Percentiles rank a stretch among this genome's conserved stretches.
phyloP scores from a whole-genome alignment of 2,329 filamentous ascomycete species.

The Monosporascus sp. region DNA sequence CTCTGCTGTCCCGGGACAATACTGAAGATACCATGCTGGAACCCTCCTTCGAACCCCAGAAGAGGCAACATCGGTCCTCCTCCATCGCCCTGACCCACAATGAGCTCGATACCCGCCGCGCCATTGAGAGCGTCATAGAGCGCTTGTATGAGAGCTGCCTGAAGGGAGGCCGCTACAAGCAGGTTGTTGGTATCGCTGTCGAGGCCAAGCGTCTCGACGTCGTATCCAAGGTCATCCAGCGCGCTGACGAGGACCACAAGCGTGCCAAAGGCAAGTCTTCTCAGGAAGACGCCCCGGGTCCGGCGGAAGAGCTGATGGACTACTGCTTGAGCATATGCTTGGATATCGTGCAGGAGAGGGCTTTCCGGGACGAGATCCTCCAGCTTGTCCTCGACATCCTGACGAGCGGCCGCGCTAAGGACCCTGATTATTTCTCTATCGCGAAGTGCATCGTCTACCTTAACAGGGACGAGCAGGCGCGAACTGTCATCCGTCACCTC shows the following conservation, averaged over 20 bases:
- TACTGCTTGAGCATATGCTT: conserved; percentile 95
- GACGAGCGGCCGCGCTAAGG: conserved; percentile 71
- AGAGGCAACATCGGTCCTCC: conserved; percentile 48
- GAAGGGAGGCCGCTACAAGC: conserved; percentile 78
- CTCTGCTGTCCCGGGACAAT: conserved; percentile 80
- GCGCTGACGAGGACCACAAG: conserved; percentile 82
- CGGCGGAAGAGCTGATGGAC: conserved; percentile 91
- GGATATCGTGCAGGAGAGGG: conserved; percentile 92
- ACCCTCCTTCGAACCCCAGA: conserved; percentile 47
- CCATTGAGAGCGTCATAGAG: conserved; percentile 78
- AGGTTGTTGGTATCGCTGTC: conserved; percentile 94
- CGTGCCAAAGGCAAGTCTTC: conserved; percentile 57
- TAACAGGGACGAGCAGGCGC: conserved; percentile 85
- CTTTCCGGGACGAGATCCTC: conserved; percentile 77
- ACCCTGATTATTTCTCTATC: conserved; percentile 95
- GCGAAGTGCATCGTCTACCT: conserved; percentile 97
- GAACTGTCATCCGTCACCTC: conserved; percentile 75
- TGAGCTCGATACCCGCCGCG: conserved; percentile 64
- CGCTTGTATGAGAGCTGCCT: conserved; percentile 89
- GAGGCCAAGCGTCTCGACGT: conserved; percentile 91
- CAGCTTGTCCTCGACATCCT: conserved; percentile 91
- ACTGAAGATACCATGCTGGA: conserved; percentile 59
- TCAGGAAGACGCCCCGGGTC: conserved; percentile 45
- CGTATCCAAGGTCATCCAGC: conserved; percentile 77
- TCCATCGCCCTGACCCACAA: conserved; percentile 63